These are phyloP conservation scores for Fusarium longipes DNA, from an alignment of 2,329 filamentous ascomycete species.

Conservation along the genomic window DNA sequence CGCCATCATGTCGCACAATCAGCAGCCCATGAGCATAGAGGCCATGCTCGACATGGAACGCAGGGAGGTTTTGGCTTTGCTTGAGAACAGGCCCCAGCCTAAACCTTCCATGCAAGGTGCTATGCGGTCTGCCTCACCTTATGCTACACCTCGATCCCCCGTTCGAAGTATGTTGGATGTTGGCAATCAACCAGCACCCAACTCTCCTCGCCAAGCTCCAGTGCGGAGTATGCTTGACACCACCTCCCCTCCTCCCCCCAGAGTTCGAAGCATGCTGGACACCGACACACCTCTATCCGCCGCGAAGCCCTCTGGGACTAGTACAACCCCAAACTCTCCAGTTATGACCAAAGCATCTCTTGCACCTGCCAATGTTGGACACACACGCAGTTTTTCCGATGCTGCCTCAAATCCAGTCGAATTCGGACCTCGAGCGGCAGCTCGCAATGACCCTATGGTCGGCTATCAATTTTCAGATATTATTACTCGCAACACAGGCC, in stretches of 20 bases:
- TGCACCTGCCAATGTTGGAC: constrained; percentile 37
- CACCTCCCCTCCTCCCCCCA: constrained; percentile 54
- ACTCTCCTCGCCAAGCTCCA: constrained; percentile 64
- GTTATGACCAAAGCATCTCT: constrained; percentile 38
- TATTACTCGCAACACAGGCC: constrained; percentile 62
- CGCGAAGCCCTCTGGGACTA: constrained; percentile 46
- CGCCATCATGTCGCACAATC: constrained; percentile 50
- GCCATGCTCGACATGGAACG: constrained; percentile 82
- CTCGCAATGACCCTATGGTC: constrained; percentile 57
- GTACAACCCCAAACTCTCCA: constrained; percentile 51
- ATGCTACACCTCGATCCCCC: constrained; percentile 70
- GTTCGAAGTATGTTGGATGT: constrained; percentile 64
- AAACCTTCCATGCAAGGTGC: constrained; percentile 48
- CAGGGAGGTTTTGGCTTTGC: constrained; percentile 75
- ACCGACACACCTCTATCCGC: constrained; percentile 52
- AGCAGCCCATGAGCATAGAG: constrained; percentile 76
- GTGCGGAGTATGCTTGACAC: constrained; percentile 64
- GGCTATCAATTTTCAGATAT: constrained; percentile 73
- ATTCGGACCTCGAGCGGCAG: constrained; percentile 54
- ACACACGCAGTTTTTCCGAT: constrained; percentile 67
- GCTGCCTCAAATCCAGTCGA: constrained; percentile 60
- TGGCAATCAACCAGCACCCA: constrained; percentile 33
- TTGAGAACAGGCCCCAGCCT: constrained; percentile 63
- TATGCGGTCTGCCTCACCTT: constrained; percentile 64
- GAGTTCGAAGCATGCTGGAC: constrained; percentile 65